Evolutionary conservation across 225 moss, liverwort and hornwort species (phyloP), one percentile per base, ranked within the genome.

Genomic region (Sphagnum contortum): DNA sequence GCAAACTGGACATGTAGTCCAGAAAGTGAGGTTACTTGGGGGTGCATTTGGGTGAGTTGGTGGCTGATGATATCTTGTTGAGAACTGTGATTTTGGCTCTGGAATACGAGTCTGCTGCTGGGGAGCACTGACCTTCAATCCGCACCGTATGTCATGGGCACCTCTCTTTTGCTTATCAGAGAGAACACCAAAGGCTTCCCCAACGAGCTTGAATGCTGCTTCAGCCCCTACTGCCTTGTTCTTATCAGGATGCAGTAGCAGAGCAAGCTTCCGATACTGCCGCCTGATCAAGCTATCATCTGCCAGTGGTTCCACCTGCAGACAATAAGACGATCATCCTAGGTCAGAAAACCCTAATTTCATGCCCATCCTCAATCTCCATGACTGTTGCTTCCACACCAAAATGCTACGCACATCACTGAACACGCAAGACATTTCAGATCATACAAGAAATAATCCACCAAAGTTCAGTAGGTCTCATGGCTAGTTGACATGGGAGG

Each of bases 231-330:
- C 71, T 3, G 90, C 70, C 75, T 90, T 90, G 62, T 96, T 96
- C 50, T 96, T 96, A n/a, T 96, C 96, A 1, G 96, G 96, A 74
- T 96, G 96, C 57, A 96, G 77, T 14, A 85, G 65, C 4, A 92
- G 69, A 12, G 96, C 92, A 49, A 96, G 74, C 74, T 76, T 96
- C 65, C 96, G 80, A 48, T 92, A 96, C 72, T 96, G 96, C 73
- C 83, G 85, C 73, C 90, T 96, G 45, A 96, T 81, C n/a, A 72
- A 70, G 76, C 72, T 70, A 11, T 90, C 92, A 66, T 96, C 96
- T 5, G 96, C 88, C 56, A 60, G n/a, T 3, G 90, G 85, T 67
- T 87, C 85, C 55, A 92, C 85, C 82, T 94, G 79, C 53, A 4
- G 71, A 46, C 62, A 75, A 6, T 52, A 52, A 9, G 9, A 52